phyloP scores from a whole-genome alignment of 108 stramenopile genomes.

The Mediolabrus comicus region DNA sequence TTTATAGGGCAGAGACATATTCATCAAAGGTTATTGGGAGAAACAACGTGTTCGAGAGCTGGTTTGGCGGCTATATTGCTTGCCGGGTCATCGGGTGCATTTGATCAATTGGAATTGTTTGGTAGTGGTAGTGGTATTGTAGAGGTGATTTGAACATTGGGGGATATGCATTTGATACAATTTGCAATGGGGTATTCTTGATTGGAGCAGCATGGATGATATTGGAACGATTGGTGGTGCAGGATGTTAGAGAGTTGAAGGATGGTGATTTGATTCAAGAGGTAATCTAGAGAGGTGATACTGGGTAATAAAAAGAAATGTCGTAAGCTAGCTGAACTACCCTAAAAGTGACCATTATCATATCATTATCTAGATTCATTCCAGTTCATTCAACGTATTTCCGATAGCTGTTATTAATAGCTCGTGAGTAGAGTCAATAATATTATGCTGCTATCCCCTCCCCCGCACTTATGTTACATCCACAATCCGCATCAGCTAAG shows the following conservation, averaged over 20 bases:
- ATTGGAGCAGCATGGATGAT: conserved; percentile 31
- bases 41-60: conserved; percentile 62
- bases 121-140: not conserved
- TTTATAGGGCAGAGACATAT: conserved; percentile 77
- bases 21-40: conserved; percentile 86
- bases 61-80: conserved; percentile 36
- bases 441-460: too few species aligned
- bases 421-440: too few species aligned
- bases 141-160: too few species aligned
- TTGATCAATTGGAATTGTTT: conserved; percentile 7
- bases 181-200: conserved; percentile 30
- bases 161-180: conserved; percentile 18
- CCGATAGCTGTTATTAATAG: too few species aligned
- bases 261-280: conserved; percentile 10
- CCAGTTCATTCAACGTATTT: too few species aligned
- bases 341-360: too few species aligned
- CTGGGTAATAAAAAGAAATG: too few species aligned
- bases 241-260: conserved; percentile 21
- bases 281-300: too few species aligned
- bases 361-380: too few species aligned
- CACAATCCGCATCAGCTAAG: too few species aligned
- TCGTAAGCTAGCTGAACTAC: too few species aligned
- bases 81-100: conserved; percentile 34
- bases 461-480: too few species aligned
- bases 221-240: conserved; percentile 24